Conservation (phyloP, 345 rosid genomes). For the Geranium brycei region DNA sequence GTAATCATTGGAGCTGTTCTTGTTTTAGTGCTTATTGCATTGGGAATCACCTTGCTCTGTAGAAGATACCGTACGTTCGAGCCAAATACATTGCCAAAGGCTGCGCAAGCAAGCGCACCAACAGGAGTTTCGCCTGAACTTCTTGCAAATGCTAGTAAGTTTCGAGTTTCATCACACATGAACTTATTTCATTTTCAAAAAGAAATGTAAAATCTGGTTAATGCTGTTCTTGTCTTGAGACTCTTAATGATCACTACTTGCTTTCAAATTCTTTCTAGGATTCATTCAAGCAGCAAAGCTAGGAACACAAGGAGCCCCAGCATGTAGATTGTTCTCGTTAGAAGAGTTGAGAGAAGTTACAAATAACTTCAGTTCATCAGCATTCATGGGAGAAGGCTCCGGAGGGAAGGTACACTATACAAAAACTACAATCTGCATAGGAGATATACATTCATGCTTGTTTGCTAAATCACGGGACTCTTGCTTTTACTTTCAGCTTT, state of each 20-base stretch:
- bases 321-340: conserved; percentile 38
- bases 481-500: conserved; percentile 42
- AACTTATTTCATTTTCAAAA: conserved; percentile 13
- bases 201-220: conserved; percentile 35
- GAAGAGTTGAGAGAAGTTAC: conserved; percentile 87
- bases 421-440: background rate
- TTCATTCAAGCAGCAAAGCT: conserved; percentile 59
- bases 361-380: conserved; percentile 45
- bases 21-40: conserved; percentile 30
- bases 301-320: conserved; percentile 47
- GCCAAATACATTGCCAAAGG: conserved; percentile 43
- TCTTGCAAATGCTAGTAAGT: conserved; percentile 91
- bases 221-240: background rate
- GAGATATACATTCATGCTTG: background rate
- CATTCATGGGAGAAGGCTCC: conserved; percentile 68
- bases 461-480: conserved; percentile 21
- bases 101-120: conserved; percentile 34
- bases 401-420: conserved; percentile 53
- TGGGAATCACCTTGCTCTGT: conserved; percentile 31
- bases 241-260: background rate
- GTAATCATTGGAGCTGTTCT: conserved; percentile 43
- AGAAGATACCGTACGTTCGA: conserved; percentile 36
- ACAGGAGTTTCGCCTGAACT: conserved; percentile 56
- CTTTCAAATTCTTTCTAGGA: conserved; percentile 35
- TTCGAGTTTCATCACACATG: background rate